phyloP scores from a whole-genome alignment of 257 asterid species.

The Petunia axillaris region DNA sequence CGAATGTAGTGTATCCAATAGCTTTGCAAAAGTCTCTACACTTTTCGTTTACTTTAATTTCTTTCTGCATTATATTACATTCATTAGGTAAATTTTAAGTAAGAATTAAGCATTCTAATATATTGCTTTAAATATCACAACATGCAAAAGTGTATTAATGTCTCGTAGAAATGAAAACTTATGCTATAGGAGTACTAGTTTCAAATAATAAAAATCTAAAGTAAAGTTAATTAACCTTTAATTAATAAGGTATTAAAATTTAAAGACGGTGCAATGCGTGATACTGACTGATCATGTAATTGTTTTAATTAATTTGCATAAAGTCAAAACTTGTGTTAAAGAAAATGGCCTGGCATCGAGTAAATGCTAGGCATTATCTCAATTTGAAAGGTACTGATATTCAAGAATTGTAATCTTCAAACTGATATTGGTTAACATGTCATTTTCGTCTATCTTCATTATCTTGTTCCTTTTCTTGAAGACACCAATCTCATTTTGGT shows the following conservation, averaged over 20 bases:
- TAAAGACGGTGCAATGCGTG: too few relatives aligned
- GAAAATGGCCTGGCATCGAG: background rate
- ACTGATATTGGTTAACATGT: background rate
- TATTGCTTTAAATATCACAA: too few relatives aligned
- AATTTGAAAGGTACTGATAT: slow-evolving; percentile 1
- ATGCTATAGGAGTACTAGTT: too few relatives aligned
- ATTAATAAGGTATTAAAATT: too few relatives aligned
- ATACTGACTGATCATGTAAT: background rate
- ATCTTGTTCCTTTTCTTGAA: background rate
- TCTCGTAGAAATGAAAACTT: too few relatives aligned
- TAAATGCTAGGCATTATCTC: background rate
- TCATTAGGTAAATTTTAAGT: too few relatives aligned
- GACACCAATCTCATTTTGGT: background rate
- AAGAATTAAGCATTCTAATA: too few relatives aligned
- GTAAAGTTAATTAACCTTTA: too few relatives aligned
- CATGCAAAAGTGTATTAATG: too few relatives aligned
- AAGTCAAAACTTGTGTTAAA: slow-evolving; percentile 3
- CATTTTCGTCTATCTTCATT: background rate
- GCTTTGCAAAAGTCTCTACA: background rate
- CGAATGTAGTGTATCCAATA: background rate
- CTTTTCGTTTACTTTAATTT: background rate
- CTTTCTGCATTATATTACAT: background rate
- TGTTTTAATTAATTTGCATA: background rate
- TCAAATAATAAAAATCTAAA: too few relatives aligned
- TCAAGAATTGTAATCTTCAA: background rate